Base-by-base conservation (phyloP, 768 basidiomycete species). In the Pleurotus giganteus region DNA sequence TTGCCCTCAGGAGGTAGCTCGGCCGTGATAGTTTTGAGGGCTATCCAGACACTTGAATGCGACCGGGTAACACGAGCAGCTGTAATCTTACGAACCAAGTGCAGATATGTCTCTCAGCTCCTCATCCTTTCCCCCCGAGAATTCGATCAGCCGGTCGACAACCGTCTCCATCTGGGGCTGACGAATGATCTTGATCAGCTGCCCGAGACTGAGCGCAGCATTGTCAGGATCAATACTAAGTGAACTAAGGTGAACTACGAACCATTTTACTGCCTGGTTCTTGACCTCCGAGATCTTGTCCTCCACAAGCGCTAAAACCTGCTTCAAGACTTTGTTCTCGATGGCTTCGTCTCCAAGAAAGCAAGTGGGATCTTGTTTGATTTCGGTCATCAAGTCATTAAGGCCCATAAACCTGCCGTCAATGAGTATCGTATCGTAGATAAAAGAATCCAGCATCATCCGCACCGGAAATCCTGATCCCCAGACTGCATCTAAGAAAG, bases 221-320 rank as follows among this genome's bases (percentile, higher is more conserved):
- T 50, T 0, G 31, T 34, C 28, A 53, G 42, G 2, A 36, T 31
- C 42, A 17, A 55, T 60, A 47, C 57, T 61, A n/a, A 60, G 6
- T 31, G 19, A 26, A n/a, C 15, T 13, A 42, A 42, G 24, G 1
- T 32, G n/a, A 45, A 6, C 17, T 29, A 67, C 81, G 51, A 61
- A 91, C 96, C 94, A 95, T 75, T 95, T 94, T 9, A 97, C 96
- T 2, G 94, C 93, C 68, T 92, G 89, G 65, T 97, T 97, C 78
- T 98, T 98, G 60, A 98, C 97, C 75, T 99, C 97, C 6, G 94
- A 94, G 61, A 95, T 98, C 71, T 88, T 89, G 73, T 99, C 97
- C 65, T 91, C 89, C 4, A 98, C 88, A 17, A 98, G 81, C 29
- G 83, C 76, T 39, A 98, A 77, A 1, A 98, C 94, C 67, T 89